Evolutionary conservation across 2,329 filamentous ascomycete genomes (phyloP), one percentile per base, ranked within the genome.

Genomic region (Fusarium nodosum): DNA sequence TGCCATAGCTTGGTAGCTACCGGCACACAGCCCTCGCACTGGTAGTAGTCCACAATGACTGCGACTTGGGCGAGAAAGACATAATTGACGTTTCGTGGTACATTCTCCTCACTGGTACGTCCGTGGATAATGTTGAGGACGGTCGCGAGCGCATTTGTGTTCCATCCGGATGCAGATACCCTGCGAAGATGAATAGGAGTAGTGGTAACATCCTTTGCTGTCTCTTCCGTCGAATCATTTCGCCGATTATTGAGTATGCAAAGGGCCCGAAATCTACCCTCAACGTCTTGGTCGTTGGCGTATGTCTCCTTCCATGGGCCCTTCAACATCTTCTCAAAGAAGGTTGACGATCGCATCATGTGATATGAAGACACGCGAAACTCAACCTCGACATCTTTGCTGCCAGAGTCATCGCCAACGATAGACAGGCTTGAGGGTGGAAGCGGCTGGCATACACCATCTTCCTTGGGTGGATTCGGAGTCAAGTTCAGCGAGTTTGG

Each of bases 41-140:
- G 42, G 5, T 69, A 69, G 20, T 68, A 55, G 7, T 68, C 64
- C 18, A 55, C 61, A 4, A 69, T 57, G 3, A 45, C 45, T 13
- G 60, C 64, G 7, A 69, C n/a, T 6, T 64, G 59, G 12, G 38
- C 28, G 0, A 69, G 12, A 0, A 53, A 52, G 20, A 22, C 1
- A 5, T 55, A n/a, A 11, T 22, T 41, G 4, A 62, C 1, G 0
- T 18, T 1, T 1, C 8, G 51, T 0, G 60, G 66, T 2, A 68
- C n/a, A 4, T 12, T 3, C 0, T 5, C 1, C n/a, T 9, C 12
- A 8, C 20, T 4, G 15, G 8, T 34, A 2, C 42, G 39, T 5
- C 36, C 42, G 15, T 68, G 66, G 1, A 60, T 57, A 0, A 65
- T 28, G 9, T 68, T 38, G 5, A 69, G 36, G 0, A 69, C 26